phyloP scores from a whole-genome alignment of 345 rosid species.

The Anastatica hierochuntica region DNA sequence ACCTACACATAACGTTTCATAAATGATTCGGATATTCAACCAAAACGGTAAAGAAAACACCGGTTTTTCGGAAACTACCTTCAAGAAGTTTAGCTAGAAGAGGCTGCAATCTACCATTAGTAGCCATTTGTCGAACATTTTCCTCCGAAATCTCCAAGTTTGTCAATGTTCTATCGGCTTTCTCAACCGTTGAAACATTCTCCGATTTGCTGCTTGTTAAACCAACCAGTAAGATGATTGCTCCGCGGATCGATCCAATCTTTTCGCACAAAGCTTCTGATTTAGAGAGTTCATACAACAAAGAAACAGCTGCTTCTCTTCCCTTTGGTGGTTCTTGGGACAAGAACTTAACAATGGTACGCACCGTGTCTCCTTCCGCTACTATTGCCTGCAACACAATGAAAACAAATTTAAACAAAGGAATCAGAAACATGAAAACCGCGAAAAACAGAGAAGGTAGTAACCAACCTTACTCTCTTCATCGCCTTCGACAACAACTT shows the following conservation, averaged over 20 bases:
- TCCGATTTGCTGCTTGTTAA: conserved; percentile 89
- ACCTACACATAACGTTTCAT: conserved; percentile 48
- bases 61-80: conserved; percentile 38
- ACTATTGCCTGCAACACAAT: conserved; percentile 55
- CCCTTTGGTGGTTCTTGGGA: conserved; percentile 67
- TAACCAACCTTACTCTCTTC: conserved; percentile 67
- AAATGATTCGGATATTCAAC: neutral
- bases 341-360: conserved; percentile 77
- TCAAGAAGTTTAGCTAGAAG: conserved; percentile 69
- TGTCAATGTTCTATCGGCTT: conserved; percentile 63
- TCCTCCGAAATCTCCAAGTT: conserved; percentile 72
- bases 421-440: too few species aligned
- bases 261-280: conserved; percentile 73
- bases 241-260: conserved; percentile 86
- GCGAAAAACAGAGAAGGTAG: conserved; percentile 9
- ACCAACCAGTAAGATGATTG: conserved; percentile 84
- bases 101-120: conserved; percentile 69
- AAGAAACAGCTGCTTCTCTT: conserved; percentile 77
- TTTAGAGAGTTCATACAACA: conserved; percentile 83
- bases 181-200: conserved; percentile 68
- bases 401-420: neutral
- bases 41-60: neutral
- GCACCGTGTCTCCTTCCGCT: conserved; percentile 86
- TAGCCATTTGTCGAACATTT: conserved; percentile 93
- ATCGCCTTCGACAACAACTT: conserved; percentile 67